Evolutionary conservation across 495 filamentous ascomycete species (phyloP).

Genomic region (Aspergillus hancockii): DNA sequence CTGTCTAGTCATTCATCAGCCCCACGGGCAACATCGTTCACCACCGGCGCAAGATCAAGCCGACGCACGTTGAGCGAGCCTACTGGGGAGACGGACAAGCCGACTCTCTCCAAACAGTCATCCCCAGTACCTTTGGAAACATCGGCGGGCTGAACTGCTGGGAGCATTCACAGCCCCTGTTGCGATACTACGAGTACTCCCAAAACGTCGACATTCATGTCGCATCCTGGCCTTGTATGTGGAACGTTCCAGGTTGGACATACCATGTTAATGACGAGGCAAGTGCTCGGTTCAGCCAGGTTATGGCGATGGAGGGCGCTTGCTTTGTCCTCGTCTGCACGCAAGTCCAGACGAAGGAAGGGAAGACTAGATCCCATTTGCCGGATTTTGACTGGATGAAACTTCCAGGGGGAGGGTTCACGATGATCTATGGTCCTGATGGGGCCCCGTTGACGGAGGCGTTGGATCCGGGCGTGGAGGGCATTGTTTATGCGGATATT

Average conservation of each 20-base stretch:
- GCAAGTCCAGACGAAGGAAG: not conserved
- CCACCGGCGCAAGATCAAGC: conserved; percentile 58
- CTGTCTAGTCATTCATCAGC: conserved; percentile 41
- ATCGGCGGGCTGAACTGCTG: conserved; percentile 33
- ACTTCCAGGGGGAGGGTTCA: conserved; percentile 30
- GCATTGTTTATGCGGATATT: conserved; percentile 34
- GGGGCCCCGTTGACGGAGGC: conserved; percentile 25
- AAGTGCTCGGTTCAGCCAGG: conserved; percentile 10
- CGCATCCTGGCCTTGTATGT: conserved; percentile 28
- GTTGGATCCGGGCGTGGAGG: conserved; percentile 25
- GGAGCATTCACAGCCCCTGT: conserved; percentile 38
- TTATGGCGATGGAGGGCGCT: conserved; percentile 28
- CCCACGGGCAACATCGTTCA: conserved; percentile 43
- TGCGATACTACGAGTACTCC: conserved; percentile 32
- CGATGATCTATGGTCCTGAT: conserved; percentile 35
- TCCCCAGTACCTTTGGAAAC: conserved; percentile 22
- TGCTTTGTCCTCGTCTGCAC: conserved; percentile 19
- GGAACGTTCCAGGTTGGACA: conserved; percentile 11
- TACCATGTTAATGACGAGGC: conserved; percentile 28
- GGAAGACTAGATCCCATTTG: not conserved
- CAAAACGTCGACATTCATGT: conserved; percentile 40
- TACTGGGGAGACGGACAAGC: conserved; percentile 52
- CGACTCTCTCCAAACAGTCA: conserved; percentile 28
- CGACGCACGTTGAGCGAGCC: conserved; percentile 58
- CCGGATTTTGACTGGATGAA: conserved; percentile 28